Base-by-base conservation (phyloP, 164 flowering plant genomes). In the Liriodendron chinense region DNA sequence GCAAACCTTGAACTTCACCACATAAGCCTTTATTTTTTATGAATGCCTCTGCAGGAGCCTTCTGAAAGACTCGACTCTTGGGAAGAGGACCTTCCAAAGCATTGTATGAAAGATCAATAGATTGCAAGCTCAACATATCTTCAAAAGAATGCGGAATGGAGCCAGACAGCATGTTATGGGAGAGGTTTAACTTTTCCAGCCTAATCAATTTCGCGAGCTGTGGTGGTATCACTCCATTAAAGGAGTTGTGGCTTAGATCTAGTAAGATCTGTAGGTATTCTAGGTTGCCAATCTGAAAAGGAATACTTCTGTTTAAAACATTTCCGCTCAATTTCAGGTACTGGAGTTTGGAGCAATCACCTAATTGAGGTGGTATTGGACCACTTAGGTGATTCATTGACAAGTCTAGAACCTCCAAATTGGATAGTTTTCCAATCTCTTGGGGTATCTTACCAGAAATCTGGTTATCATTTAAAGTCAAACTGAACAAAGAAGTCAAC, bases 61-160 rank as follows among this genome's bases (percentile, higher is more conserved):
- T 9, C 53, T 68, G 69, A 64, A 86, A 79, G 34, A 61, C 18
- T 12, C 47, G 34, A 16, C 69, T 61, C n/a, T 16, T 64, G 0
- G 66, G 66, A 63, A 63, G 24, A 63, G 82, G 82, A 65, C 91
- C 93, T 0, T 74, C 68, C 73, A 89, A 68, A 47, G 81, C 56
- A 74, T 89, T 91, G 82, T 81, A 80, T 2, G 95, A 89, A 72
- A 91, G 78, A 78, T 87, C 87, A 10, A 86, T 48, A 1, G 75
- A 57, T 25, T 25, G 21, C 0, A 87, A 72, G 72, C 85, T 83
- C 14, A 63, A 16, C 83, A 84, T 78, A 47, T 24, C 49, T 23
- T 78, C 72, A 9, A 84, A 70, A 12, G 76, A 1, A 10, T 80
- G 20, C 9, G 90, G 90, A 57, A 66, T 5, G 2, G 69, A 24